Percentiles rank a stretch among this genome's conserved stretches.
These are phyloP conservation scores for Phanerochaete carnosa DNA, from an alignment of 768 basidiomycete species.

Conservation along the genomic window DNA sequence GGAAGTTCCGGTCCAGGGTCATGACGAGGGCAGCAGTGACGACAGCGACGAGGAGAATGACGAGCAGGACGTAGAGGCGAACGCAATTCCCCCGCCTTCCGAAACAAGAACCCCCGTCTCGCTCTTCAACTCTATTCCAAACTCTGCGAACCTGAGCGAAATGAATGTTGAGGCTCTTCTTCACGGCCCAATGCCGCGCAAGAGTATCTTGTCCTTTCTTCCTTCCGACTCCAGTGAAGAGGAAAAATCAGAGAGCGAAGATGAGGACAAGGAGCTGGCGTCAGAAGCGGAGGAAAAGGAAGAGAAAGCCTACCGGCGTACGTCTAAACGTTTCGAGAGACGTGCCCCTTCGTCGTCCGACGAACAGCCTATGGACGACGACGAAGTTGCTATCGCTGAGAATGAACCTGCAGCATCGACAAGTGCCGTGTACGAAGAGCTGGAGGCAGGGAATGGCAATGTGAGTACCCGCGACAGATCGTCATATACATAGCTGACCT, in stretches of 20 bases:
- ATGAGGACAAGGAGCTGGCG: constrained; percentile 40
- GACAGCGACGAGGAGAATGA: constrained; percentile 17
- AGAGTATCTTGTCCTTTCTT: constrained; percentile 28
- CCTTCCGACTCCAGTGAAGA: constrained; percentile 28
- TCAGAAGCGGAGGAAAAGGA: constrained; percentile 39
- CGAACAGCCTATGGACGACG: constrained; percentile 30
- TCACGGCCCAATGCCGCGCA: constrained; percentile 32
- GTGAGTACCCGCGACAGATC: background rate
- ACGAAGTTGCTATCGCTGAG: constrained; percentile 7
- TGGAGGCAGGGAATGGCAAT: background rate
- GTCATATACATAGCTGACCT: background rate
- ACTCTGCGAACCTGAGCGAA: constrained; percentile 8
- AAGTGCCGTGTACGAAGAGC: background rate
- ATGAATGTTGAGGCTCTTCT: constrained; percentile 39
- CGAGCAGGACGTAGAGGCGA: constrained; percentile 6
- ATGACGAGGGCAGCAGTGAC: constrained; percentile 37
- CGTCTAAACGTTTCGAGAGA: constrained; percentile 30
- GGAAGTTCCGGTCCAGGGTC: constrained; percentile 34
- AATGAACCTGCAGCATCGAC: background rate
- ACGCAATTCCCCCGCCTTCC: background rate
- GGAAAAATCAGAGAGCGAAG: constrained; percentile 38
- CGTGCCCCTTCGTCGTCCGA: constrained; percentile 23
- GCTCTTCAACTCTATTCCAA: background rate
- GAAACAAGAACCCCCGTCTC: background rate
- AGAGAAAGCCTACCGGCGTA: constrained; percentile 23